Percentiles rank a stretch among this genome's conserved stretches.
Conservation (phyloP, 495 filamentous ascomycete genomes). For the Choiromyces venosus region DNA sequence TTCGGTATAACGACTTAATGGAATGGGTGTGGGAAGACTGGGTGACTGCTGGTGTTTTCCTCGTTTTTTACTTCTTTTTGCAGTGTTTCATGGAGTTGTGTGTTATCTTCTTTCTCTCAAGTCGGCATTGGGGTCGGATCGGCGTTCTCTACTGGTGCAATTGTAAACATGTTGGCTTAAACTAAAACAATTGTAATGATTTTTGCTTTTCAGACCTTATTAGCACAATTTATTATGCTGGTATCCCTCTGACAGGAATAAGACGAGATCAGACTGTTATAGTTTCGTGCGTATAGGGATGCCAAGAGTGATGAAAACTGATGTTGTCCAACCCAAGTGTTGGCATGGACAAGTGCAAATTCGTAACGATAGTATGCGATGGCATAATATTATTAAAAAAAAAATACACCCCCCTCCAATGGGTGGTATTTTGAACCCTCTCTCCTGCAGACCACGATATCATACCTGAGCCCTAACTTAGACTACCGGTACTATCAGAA, state of each 20-base stretch:
- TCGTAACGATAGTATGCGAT: too few relatives aligned
- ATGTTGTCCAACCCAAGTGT: too few relatives aligned
- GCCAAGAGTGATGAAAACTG: too few relatives aligned
- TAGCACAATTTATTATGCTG: neutral
- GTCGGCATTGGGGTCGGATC: conserved; percentile 23
- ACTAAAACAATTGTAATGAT: neutral
- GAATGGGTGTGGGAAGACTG: conserved; percentile 9
- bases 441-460: too few relatives aligned
- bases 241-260: neutral
- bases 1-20: conserved; percentile 27
- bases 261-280: neutral
- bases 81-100: conserved; percentile 10
- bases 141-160: conserved; percentile 21
- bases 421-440: too few relatives aligned
- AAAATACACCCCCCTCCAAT: too few relatives aligned
- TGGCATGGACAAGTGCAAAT: too few relatives aligned
- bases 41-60: neutral
- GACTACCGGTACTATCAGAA: neutral
- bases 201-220: neutral
- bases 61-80: neutral
- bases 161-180: conserved; percentile 2
- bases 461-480: too few relatives aligned
- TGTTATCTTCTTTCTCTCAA: conserved; percentile 24
- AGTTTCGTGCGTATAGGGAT: too few relatives aligned
- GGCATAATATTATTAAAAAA: too few relatives aligned